A percentile compares a stretch with the other conserved stretches of the same genome.
phyloP scores from a whole-genome alignment of 2,329 filamentous ascomycete genomes.

The Herpotrichia juniperi region DNA sequence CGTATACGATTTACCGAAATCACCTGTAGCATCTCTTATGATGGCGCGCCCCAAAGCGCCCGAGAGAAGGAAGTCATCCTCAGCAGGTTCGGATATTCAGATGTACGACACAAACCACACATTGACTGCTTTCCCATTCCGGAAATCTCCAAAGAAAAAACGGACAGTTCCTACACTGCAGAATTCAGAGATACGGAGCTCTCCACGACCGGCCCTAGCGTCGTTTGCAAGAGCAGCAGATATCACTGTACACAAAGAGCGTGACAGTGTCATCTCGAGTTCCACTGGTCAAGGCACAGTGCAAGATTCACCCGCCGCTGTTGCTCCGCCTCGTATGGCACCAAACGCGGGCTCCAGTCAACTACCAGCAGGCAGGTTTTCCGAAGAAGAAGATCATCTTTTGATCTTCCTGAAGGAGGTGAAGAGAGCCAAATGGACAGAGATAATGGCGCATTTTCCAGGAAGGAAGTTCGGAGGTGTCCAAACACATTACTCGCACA shows the following conservation, averaged over 20 bases:
- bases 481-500: conserved; percentile 34
- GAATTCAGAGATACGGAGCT: background rate
- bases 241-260: background rate
- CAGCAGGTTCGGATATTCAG: background rate
- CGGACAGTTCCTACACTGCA: background rate
- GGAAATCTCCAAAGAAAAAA: conserved; percentile 1
- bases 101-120: background rate
- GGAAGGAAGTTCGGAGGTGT: conserved; percentile 29
- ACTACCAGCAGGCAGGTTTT: background rate
- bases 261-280: background rate
- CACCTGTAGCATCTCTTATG: background rate
- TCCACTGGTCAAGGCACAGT: background rate
- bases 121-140: background rate
- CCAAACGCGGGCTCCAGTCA: background rate
- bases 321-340: background rate
- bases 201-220: background rate
- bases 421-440: conserved; percentile 41
- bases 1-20: background rate
- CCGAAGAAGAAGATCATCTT: conserved; percentile 32
- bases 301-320: background rate
- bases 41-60: background rate
- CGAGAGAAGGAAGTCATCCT: background rate
- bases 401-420: conserved; percentile 51
- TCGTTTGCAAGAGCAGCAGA: background rate
- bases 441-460: conserved; percentile 43